Conservation (phyloP, 345 rosid species). For the Barbarea vulgaris region DNA sequence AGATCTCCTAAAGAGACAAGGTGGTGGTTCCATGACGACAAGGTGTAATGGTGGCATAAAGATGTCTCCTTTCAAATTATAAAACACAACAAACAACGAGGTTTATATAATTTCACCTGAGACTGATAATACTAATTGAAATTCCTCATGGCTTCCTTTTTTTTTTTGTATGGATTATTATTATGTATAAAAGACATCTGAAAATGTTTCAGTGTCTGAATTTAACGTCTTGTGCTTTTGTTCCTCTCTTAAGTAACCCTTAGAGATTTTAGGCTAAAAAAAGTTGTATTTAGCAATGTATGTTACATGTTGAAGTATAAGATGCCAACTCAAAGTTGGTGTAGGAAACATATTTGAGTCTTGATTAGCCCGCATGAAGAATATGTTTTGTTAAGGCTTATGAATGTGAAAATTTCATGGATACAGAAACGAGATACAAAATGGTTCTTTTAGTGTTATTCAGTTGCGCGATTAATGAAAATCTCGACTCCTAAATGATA, state of each 20-base stretch:
- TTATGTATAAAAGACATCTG: slow-evolving; percentile 21
- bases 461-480: slow-evolving; percentile 45
- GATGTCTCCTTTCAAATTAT: slow-evolving; percentile 5
- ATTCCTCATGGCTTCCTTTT: slow-evolving; percentile 11
- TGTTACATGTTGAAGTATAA: not conserved
- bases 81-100: not conserved
- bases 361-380: not conserved
- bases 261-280: not conserved
- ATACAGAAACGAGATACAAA: not conserved
- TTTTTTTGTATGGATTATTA: slow-evolving; percentile 2
- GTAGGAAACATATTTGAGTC: not conserved
- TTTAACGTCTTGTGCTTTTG: slow-evolving; percentile 10
- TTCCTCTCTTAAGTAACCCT: not conserved
- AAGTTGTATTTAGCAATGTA: not conserved
- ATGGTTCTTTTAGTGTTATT: not conserved
- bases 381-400: not conserved
- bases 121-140: slow-evolving; percentile 20
- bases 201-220: slow-evolving; percentile 15
- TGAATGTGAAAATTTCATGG: not conserved
- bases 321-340: not conserved
- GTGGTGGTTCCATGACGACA: slow-evolving; percentile 99
- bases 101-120: slow-evolving; percentile 21
- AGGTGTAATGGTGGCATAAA: slow-evolving; percentile 49
- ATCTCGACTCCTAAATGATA: slow-evolving; percentile 79
- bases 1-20: slow-evolving; percentile 99